Percentiles rank a stretch among this genome's conserved stretches.
phyloP scores from a whole-genome alignment of 2,329 filamentous ascomycete species.

The Neobulgaria alba region DNA sequence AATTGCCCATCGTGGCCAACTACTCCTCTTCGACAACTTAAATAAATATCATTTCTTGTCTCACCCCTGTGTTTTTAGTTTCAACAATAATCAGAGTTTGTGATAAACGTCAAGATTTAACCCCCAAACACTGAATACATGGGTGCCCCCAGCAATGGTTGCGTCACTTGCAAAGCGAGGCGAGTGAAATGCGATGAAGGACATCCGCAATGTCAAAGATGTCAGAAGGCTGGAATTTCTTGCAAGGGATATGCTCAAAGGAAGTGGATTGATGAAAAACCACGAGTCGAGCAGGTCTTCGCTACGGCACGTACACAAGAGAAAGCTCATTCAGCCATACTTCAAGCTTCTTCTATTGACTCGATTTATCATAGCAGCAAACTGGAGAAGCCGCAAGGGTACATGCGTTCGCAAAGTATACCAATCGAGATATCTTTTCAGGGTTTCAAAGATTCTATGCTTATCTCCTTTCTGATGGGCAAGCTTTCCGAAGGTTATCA shows the following conservation, averaged over 20 bases:
- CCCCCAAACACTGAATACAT: not conserved
- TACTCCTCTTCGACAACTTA: too few species aligned
- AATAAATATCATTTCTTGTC: too few species aligned
- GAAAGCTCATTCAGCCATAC: not conserved
- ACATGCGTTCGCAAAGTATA: not conserved
- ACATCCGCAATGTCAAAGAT: slow-evolving; percentile 30
- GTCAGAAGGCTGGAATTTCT: slow-evolving; percentile 29
- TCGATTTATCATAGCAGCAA: not conserved
- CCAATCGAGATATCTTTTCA: not conserved
- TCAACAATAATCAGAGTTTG: too few species aligned
- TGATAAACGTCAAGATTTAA: too few species aligned
- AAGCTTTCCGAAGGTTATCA: not conserved
- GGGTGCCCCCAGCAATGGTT: slow-evolving; percentile 24
- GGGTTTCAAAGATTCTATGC: not conserved
- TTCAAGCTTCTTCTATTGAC: too few species aligned
- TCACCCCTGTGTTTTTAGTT: too few species aligned
- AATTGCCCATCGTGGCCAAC: too few species aligned
- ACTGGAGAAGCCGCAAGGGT: not conserved
- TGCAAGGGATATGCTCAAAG: slow-evolving; percentile 29
- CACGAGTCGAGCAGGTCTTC: not conserved
- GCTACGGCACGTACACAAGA: not conserved
- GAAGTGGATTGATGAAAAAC: slow-evolving; percentile 6
- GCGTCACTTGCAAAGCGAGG: slow-evolving; percentile 28
- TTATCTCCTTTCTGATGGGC: not conserved
- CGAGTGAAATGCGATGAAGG: slow-evolving; percentile 26